Base-by-base conservation (phyloP, 176 grass and related monocot genomes). In the Thalia dealbata region DNA sequence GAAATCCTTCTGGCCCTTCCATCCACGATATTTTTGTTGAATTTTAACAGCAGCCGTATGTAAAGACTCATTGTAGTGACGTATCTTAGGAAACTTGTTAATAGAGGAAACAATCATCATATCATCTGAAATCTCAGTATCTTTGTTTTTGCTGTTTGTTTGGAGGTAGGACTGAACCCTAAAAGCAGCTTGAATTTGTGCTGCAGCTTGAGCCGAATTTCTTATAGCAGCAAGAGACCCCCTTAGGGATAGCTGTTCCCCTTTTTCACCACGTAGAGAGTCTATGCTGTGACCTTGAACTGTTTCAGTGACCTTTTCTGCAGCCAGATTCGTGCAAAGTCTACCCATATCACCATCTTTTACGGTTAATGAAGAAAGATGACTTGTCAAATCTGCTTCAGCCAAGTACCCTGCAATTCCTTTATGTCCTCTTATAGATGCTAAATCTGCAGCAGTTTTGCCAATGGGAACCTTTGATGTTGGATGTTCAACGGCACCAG, bases 331-430 rank as follows among this genome's bases (percentile, higher is more conserved):
- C 29, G 81, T 76, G 64, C 79, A 82, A 70, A 81, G 82, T 80
- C 80, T 67, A 11, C 69, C 63, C 78, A 79, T 79, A 58, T 55
- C 79, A 54, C 79, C 61, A 69, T 89, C 84, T 73, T 87, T 91
- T 52, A 89, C 63, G 46, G 80, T 80, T 59, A 96, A 74, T 21
- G 68, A 85, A 32, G 85, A 85, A 78, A 87, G 88, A 84, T 87
- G 88, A 62, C 88, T 96, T 15, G 88, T 96, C 77, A 96, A 86
- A 84, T 83, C 83, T 64, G 81, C 87, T 54, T 96, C 88, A n/a
- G 86, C 88, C 66, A 96, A 84, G 77, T 89, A 96, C 60, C 86
- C 92, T 59, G 86, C 85, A 67, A 96, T 91, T 74, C 88, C 88
- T 78, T 81, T 96, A 61, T 89, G 80, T 21, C 92, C 86, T 78